Evolutionary conservation across 192 early-diverging fungal genomes (phyloP).

Genomic region (Backusella parvicylindrica): DNA sequence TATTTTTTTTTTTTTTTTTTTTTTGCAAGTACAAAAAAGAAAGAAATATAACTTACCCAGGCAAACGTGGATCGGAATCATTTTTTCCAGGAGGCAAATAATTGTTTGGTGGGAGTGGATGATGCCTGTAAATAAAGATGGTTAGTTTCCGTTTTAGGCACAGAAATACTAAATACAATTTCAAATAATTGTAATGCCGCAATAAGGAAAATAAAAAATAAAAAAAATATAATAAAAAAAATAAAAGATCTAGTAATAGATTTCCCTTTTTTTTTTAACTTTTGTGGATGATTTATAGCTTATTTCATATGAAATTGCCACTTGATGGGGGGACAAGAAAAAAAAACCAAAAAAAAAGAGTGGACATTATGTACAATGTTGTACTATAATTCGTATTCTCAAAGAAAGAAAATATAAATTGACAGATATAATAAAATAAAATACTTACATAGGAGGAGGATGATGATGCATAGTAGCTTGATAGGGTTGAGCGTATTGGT

Average conservation of each 20-base stretch:
- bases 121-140: slow-evolving; percentile 6
- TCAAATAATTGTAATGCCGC: slow-evolving; percentile 2
- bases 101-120: slow-evolving; percentile 8
- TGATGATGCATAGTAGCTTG: slow-evolving; percentile 13
- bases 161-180: slow-evolving; percentile 2
- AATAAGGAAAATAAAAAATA: too few relatives aligned
- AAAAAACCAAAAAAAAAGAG: neutral
- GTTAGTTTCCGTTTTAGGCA: slow-evolving; percentile 16
- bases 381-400: neutral
- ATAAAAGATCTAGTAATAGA: neutral
- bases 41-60: slow-evolving; percentile 14
- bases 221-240: too few relatives aligned
- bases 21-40: neutral
- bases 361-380: neutral
- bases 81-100: slow-evolving; percentile 10
- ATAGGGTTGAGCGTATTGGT: slow-evolving; percentile 11
- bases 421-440: neutral
- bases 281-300: neutral
- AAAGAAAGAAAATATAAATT: neutral
- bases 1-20: too few relatives aligned
- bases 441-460: slow-evolving; percentile 21
- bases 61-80: slow-evolving; percentile 25
- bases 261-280: neutral
- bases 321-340: neutral
- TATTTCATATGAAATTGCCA: slow-evolving; percentile 12